Conservation (phyloP, 176 grass and related monocot genomes). For the Puya raimondii region DNA sequence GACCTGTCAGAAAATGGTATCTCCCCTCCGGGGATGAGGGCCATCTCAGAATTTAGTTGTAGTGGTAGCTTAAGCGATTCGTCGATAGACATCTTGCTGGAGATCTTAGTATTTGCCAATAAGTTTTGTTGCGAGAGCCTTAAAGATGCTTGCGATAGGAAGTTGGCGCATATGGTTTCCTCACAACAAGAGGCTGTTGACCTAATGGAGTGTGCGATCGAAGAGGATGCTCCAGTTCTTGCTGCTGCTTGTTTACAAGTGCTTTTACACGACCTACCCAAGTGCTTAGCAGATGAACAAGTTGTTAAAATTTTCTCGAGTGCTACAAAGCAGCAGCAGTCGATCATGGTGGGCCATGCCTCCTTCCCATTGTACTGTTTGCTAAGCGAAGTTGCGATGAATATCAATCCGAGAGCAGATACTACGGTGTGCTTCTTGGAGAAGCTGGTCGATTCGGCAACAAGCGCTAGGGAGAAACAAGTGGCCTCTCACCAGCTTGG, state of each 20-base stretch:
- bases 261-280: constrained; percentile 64
- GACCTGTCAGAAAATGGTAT: constrained; percentile 83
- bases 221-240: constrained; percentile 72
- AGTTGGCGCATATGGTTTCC: constrained; percentile 63
- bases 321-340: constrained; percentile 44
- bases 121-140: constrained; percentile 85
- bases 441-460: constrained; percentile 53
- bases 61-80: constrained; percentile 44
- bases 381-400: constrained; percentile 73
- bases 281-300: constrained; percentile 58
- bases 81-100: constrained; percentile 61
- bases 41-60: constrained; percentile 52
- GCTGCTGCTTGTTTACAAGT: constrained; percentile 70
- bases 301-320: constrained; percentile 61
- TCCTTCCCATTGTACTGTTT: constrained; percentile 80
- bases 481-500: constrained; percentile 90
- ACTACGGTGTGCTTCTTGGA: constrained; percentile 43
- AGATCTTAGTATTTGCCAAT: constrained; percentile 72
- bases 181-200: constrained; percentile 77
- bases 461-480: constrained; percentile 53
- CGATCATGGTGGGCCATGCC: constrained; percentile 45
- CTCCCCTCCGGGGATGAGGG: constrained; percentile 58
- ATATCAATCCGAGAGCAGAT: constrained; percentile 53
- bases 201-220: constrained; percentile 58
- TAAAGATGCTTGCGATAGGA: constrained; percentile 76